A percentile compares a stretch with the other conserved stretches of the same genome.
phyloP scores from a whole-genome alignment of 140 eudicot species.

The Senecio squalidus region DNA sequence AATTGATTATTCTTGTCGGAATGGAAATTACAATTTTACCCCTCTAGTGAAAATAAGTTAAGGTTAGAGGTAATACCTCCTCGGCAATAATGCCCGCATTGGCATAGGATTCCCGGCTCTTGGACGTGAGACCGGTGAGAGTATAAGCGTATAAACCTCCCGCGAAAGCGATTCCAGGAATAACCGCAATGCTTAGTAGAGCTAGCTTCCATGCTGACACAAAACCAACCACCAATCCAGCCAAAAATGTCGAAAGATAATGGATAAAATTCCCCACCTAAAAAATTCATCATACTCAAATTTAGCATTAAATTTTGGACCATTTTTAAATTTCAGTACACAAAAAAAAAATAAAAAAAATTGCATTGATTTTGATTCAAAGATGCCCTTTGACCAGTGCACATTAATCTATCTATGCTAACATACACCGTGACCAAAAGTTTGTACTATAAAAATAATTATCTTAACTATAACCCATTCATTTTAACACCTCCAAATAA shows the following conservation, averaged over 20 bases:
- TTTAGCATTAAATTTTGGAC: slow-evolving; percentile 17
- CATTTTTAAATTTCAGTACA: too few species aligned
- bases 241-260: slow-evolving; percentile 93
- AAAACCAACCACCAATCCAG: slow-evolving; percentile 99
- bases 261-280: slow-evolving; percentile 98
- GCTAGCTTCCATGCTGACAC: slow-evolving; percentile 98
- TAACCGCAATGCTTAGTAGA: slow-evolving; percentile 83
- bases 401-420: slow-evolving; percentile 1
- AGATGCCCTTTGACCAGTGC: slow-evolving; percentile 31
- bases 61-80: too few species aligned
- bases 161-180: slow-evolving; percentile 97
- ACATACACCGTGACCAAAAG: slow-evolving; percentile 10
- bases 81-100: slow-evolving; percentile 93
- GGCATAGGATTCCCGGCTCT: slow-evolving; percentile 96
- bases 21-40: too few species aligned
- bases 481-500: too few species aligned
- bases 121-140: slow-evolving; percentile 94
- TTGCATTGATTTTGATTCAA: slow-evolving; percentile 26
- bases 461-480: too few species aligned
- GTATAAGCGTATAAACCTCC: slow-evolving; percentile 95
- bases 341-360: slow-evolving; percentile 4
- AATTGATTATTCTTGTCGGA: too few species aligned
- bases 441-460: too few species aligned
- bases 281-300: neutral
- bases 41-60: too few species aligned